Evolutionary conservation across 2,329 filamentous ascomycete genomes (phyloP), one percentile per base, ranked within the genome.

Genomic region (Fusarium sp.): DNA sequence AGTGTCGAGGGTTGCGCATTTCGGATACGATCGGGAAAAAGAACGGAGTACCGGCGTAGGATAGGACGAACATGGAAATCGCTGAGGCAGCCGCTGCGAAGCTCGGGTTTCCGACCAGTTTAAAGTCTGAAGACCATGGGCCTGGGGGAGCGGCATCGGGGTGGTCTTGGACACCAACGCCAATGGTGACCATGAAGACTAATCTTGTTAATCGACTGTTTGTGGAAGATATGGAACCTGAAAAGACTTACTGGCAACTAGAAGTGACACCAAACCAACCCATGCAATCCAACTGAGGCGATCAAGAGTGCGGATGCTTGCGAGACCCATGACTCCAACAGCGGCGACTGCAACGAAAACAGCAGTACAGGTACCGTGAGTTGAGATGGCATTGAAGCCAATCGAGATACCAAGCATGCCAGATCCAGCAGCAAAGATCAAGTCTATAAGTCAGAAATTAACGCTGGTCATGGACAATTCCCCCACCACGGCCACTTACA

Each of bases 21-120:
- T 83, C 81, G 17, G 81, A 73, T 0, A 73, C 75, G 27, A 83
- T 76, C 16, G 76, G 62, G 67, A 81, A 82, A 67, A 80, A 83
- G 17, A 78, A 80, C 0, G 82, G 78, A 0, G 81, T 81, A 17
- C 81, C 83, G 8, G 81, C 78, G 58, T 79, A 84, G 6, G 83
- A 79, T 56, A 84, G 84, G 40, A 84, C 73, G 6, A 83, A 66
- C 5, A 78, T 70, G 1, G 80, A 79, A 29, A 81, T 58, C 20
- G 81, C 80, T 0, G 80, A 62, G 24, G 81, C 73, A 7, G 70
- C 81, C 4, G 80, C 62, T 4, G 72, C 49, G 55, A 83, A 83
- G 24, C 71, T 71, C 2, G 83, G 80, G 7, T 64, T 72, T 27
- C 71, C 72, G 75, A 76, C 74, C 51, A 80, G 72, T 51, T 80